A percentile compares a stretch with the other conserved stretches of the same genome.
Evolutionary conservation across 2,329 filamentous ascomycete species (phyloP).

Genomic region (Ascochyta koolunga): DNA sequence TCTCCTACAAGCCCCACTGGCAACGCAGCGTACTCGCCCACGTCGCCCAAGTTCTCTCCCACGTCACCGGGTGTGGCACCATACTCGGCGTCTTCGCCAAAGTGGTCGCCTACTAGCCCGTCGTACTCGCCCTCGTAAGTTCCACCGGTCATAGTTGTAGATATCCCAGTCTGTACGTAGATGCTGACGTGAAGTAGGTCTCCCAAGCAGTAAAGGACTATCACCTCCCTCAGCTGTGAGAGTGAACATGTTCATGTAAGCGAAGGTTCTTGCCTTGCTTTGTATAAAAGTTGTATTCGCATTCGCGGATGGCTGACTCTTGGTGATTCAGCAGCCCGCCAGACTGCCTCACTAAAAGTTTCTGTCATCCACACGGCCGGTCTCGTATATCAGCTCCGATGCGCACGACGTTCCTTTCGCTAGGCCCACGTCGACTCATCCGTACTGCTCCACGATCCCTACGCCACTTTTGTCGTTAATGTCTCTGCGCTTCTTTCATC

Average conservation of each 20-base stretch:
- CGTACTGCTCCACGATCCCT: neutral
- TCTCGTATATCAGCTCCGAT: constrained; percentile 22
- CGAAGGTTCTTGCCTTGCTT: constrained; percentile 40
- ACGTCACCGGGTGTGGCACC: constrained; percentile 38
- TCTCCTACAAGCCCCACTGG: constrained; percentile 61
- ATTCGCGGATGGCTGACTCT: constrained; percentile 40
- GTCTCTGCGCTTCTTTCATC: constrained; percentile 10
- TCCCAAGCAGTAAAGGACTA: constrained; percentile 40
- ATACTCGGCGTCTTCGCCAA: constrained; percentile 37
- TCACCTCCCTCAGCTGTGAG: neutral
- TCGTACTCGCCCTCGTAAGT: constrained; percentile 56
- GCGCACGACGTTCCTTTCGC: constrained; percentile 42
- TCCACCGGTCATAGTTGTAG: constrained; percentile 34
- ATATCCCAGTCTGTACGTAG: neutral
- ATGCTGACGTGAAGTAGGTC: constrained; percentile 39
- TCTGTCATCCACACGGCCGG: constrained; percentile 18
- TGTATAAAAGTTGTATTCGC: constrained; percentile 42
- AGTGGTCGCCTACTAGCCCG: constrained; percentile 54
- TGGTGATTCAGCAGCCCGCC: constrained; percentile 31
- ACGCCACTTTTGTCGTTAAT: constrained; percentile 9
- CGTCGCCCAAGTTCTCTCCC: constrained; percentile 51
- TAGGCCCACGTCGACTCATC: constrained; percentile 43
- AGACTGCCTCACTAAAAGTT: constrained; percentile 29
- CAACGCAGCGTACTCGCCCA: constrained; percentile 56
- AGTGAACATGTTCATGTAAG: constrained; percentile 33